Conservation (phyloP, 2,329 filamentous ascomycete genomes). For the Phaeosphaeriaceae sp. region DNA sequence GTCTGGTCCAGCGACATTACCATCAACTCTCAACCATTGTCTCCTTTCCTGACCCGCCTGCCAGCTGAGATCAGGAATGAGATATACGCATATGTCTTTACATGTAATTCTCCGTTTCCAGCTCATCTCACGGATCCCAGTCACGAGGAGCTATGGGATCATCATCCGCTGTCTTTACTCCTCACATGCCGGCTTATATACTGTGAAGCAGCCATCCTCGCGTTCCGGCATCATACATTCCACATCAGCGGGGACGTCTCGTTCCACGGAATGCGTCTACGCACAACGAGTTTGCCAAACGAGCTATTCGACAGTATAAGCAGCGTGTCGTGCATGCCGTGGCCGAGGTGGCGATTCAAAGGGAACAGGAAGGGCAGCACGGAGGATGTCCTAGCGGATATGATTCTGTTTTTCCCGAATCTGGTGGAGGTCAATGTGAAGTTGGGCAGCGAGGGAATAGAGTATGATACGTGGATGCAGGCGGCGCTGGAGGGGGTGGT, state of each 20-base stretch:
- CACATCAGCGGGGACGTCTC: not conserved
- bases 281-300: not conserved
- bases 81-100: not conserved
- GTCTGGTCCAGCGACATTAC: not conserved
- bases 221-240: not conserved
- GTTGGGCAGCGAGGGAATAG: not conserved
- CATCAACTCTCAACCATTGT: not conserved
- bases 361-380: not conserved
- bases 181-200: not conserved
- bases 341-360: too few species aligned
- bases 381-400: not conserved
- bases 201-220: not conserved
- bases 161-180: not conserved
- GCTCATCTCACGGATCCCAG: too few species aligned
- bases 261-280: not conserved
- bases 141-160: too few species aligned
- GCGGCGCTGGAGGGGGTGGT: too few species aligned
- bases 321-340: not conserved
- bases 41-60: not conserved
- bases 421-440: not conserved
- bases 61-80: not conserved
- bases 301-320: not conserved
- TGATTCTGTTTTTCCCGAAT: not conserved
- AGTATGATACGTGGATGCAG: too few species aligned
- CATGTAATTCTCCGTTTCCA: not conserved